phyloP scores from a whole-genome alignment of 805 yeast species.

The Brettanomyces nanus region DNA sequence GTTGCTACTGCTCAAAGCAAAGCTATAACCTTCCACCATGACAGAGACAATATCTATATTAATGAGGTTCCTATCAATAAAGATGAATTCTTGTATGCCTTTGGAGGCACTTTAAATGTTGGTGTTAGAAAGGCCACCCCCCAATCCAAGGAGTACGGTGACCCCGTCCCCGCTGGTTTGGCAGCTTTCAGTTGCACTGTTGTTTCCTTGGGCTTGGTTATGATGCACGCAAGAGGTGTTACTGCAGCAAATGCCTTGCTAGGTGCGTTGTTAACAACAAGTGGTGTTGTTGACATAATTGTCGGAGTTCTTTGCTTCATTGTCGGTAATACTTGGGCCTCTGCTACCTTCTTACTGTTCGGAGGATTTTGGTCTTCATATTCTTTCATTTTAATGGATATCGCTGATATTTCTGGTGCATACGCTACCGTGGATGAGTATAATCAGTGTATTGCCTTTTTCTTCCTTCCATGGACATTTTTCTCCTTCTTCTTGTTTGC shows the following conservation, averaged over 20 bases:
- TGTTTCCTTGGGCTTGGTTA: slow-evolving; percentile 38
- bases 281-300: slow-evolving; percentile 41
- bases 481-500: slow-evolving; percentile 39
- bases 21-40: slow-evolving; percentile 10
- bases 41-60: slow-evolving; percentile 33
- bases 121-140: slow-evolving; percentile 27
- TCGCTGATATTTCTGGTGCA: slow-evolving; percentile 33
- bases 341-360: slow-evolving; percentile 42
- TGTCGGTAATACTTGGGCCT: slow-evolving; percentile 49
- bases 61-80: slow-evolving; percentile 37
- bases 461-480: slow-evolving; percentile 43
- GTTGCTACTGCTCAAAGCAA: background rate
- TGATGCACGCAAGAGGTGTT: slow-evolving; percentile 40
- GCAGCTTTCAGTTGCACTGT: slow-evolving; percentile 40
- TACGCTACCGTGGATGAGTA: slow-evolving; percentile 31
- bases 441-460: slow-evolving; percentile 39
- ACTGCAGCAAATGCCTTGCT: slow-evolving; percentile 33
- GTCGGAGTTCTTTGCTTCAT: slow-evolving; percentile 45
- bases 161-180: slow-evolving; percentile 49
- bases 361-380: slow-evolving; percentile 50
- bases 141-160: slow-evolving; percentile 25
- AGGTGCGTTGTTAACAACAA: slow-evolving; percentile 39
- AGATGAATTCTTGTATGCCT: slow-evolving; percentile 52
- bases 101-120: slow-evolving; percentile 49
- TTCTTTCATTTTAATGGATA: slow-evolving; percentile 36